Conservation (phyloP, 371 early-diverging fungal genomes). For the Mortierella sp. region DNA sequence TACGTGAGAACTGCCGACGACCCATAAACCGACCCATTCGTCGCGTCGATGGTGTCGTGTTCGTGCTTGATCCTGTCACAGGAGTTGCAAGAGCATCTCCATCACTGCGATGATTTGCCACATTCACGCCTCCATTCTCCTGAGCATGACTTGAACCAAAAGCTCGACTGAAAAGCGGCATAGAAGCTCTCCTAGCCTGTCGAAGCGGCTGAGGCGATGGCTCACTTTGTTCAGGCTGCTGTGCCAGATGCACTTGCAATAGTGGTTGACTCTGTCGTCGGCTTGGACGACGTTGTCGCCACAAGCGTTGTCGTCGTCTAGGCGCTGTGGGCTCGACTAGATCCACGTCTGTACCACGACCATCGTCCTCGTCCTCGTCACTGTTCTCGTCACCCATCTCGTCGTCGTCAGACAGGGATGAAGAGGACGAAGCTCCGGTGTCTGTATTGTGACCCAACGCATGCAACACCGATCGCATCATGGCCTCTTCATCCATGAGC, state of each 20-base stretch:
- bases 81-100: too few species aligned
- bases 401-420: conserved; percentile 1
- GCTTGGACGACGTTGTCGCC: not conserved
- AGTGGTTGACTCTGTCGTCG: not conserved
- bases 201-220: not conserved
- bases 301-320: not conserved
- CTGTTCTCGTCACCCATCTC: not conserved
- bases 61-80: too few species aligned
- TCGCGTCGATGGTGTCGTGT: too few species aligned
- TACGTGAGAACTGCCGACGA: too few species aligned
- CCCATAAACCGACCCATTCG: too few species aligned
- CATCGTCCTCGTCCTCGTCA: conserved; percentile 15
- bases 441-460: conserved; percentile 33
- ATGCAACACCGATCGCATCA: conserved; percentile 21
- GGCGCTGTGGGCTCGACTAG: not conserved
- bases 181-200: too few species aligned
- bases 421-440: not conserved
- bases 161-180: too few species aligned
- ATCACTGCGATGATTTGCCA: too few species aligned
- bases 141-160: too few species aligned
- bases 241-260: not conserved
- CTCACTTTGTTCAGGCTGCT: not conserved
- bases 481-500: conserved; percentile 10
- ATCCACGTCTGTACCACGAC: conserved; percentile 8
- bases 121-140: too few species aligned